Evolutionary conservation across 2,329 filamentous ascomycete genomes (phyloP).

Genomic region (Colletotrichum neosansevieriae): DNA sequence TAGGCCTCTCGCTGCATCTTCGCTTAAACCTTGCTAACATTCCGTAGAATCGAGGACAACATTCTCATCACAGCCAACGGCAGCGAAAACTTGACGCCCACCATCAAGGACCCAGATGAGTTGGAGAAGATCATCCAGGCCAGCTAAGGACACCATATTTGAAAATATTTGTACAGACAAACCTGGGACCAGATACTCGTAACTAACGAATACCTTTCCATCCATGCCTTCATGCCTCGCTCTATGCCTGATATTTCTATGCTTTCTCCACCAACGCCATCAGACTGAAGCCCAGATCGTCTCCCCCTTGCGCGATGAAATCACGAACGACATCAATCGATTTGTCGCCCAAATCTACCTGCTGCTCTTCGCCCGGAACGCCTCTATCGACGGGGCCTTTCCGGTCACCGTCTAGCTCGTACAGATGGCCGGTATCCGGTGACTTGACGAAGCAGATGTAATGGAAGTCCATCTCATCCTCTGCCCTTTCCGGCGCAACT

Average conservation of each 20-base stretch:
- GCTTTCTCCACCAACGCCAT: slow-evolving; percentile 45
- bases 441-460: slow-evolving; percentile 79
- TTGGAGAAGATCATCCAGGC: slow-evolving; percentile 63
- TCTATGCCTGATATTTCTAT: slow-evolving; percentile 5
- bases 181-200: neutral
- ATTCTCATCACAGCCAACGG: slow-evolving; percentile 77
- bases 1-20: slow-evolving; percentile 47
- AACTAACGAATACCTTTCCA: neutral
- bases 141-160: slow-evolving; percentile 18
- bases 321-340: slow-evolving; percentile 65
- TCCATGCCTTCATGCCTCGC: neutral
- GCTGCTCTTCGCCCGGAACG: slow-evolving; percentile 54
- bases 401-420: slow-evolving; percentile 76
- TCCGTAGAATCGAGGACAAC: slow-evolving; percentile 72
- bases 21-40: slow-evolving; percentile 41
- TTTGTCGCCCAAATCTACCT: slow-evolving; percentile 63
- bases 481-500: slow-evolving; percentile 66
- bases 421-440: slow-evolving; percentile 64
- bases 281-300: slow-evolving; percentile 47
- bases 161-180: neutral
- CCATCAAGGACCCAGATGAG: slow-evolving; percentile 74
- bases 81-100: slow-evolving; percentile 79
- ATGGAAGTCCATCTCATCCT: slow-evolving; percentile 75
- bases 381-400: slow-evolving; percentile 73
- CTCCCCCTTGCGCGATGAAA: slow-evolving; percentile 46